These are phyloP conservation scores for Penicillium daleae DNA, from an alignment of 495 filamentous ascomycete species.

Conservation along the genomic window DNA sequence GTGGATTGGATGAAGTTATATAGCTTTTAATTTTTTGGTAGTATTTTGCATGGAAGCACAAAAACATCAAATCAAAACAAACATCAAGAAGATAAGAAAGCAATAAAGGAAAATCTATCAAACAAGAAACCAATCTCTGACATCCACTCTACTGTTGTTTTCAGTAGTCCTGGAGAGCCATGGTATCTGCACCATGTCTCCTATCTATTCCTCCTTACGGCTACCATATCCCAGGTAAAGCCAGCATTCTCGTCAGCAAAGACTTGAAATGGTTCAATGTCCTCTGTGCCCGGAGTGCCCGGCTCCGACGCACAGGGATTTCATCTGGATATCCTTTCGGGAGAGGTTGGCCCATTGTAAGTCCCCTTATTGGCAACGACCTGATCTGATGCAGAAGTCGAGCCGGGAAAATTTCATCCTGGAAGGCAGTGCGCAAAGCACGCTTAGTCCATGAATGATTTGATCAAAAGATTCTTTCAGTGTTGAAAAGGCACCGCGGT, in stretches of 20 bases:
- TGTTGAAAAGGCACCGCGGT: constrained; percentile 6
- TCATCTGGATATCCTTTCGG: not conserved
- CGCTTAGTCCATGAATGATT: not conserved
- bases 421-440: not conserved
- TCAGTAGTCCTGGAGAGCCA: not conserved
- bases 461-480: not conserved
- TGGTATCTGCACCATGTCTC: not conserved
- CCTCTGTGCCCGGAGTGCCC: constrained; percentile 7
- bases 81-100: not conserved
- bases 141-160: constrained; percentile 6
- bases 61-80: not conserved
- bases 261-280: not conserved
- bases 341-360: not conserved
- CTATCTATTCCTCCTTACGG: not conserved
- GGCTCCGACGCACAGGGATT: constrained; percentile 5
- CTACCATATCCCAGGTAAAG: constrained; percentile 11
- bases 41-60: not conserved
- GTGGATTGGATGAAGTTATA: not conserved
- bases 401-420: not conserved
- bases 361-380: not conserved
- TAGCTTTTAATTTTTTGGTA: not conserved
- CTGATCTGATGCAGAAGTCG: not conserved
- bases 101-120: constrained; percentile 4
- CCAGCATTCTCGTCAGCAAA: not conserved
- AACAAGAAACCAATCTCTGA: constrained; percentile 10